Base-by-base conservation (phyloP, 257 asterid species). In the Scutellaria baicalensis region DNA sequence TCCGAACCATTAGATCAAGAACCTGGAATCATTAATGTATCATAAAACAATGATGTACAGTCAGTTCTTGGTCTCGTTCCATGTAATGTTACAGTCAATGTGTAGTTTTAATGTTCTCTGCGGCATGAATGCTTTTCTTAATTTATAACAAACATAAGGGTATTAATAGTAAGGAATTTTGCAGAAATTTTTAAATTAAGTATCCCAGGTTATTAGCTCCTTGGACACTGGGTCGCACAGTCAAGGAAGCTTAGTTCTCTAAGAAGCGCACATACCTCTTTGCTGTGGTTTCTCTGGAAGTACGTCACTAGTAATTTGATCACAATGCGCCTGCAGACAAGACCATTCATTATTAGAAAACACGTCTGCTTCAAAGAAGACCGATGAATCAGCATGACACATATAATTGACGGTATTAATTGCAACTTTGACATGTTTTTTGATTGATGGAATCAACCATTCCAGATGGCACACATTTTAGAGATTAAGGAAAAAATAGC, bases 261-360 rank as follows among this genome's bases (percentile, higher is more conserved):
- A 55, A 31, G 63, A 51, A 77, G 57, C 18, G 66, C 1, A 9
- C 71, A 23, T 68, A 94, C 99, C 97, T 94, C 98, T 84, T 87
- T 91, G 86, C 97, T 94, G 83, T 94, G 97, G 80, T 91, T 91
- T 82, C 91, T 86, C 87, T 91, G 98, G 78, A 94, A 94, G 81
- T 91, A 94, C 4, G 99, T 94, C 83, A 85, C 97, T 76, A 91
- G 82, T 80, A 94, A 81, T 72, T 94, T 94, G 79, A 94, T 89
- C 79, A 94, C 99, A 62, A 91, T 94, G 77, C 97, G 98, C 95
- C 98, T 94, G 95, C 79, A 74, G 67, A 80, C 63, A 60, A 56
- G 63, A 56, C 50, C 57, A 61, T 10, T 39, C 55, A 42, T 36
- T 56, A 59, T 36, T 66, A 6, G 38, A 54, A 40, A 20, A 27